Percentiles rank a stretch among this genome's conserved stretches.
Conservation (phyloP, 1,139 yeast genomes). For the Nadsonia commutata region DNA sequence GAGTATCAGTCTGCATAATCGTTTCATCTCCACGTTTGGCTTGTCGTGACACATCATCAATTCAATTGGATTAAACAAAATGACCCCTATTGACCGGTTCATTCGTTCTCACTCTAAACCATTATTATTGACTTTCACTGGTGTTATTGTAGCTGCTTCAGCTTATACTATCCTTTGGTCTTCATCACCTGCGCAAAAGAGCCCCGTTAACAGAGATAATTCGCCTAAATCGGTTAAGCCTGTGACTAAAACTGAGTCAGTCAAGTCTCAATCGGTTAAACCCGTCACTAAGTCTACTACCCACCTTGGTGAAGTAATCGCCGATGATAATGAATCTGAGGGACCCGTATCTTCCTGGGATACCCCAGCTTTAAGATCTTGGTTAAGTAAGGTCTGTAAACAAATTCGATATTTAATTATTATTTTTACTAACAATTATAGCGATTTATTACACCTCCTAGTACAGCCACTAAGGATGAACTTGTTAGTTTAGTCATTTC, state of each 20-base stretch:
- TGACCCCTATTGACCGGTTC: constrained; percentile 13
- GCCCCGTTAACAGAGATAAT: too few species aligned
- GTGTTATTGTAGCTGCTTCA: constrained; percentile 16
- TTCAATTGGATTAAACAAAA: constrained; percentile 1
- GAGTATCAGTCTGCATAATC: too few species aligned
- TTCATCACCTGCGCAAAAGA: too few species aligned
- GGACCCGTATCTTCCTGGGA: constrained; percentile 8
- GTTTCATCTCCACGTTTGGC: too few species aligned
- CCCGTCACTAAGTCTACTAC: too few species aligned
- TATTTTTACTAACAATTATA: not conserved
- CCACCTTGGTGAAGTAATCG: too few species aligned
- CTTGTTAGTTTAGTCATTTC: constrained; percentile 7
- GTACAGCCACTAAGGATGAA: constrained; percentile 6
- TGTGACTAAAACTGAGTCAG: too few species aligned
- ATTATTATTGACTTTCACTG: constrained; percentile 15
- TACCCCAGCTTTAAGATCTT: constrained; percentile 4
- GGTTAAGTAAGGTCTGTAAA: constrained; percentile 7
- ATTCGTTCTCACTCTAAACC: constrained; percentile 11
- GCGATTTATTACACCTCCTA: constrained; percentile 9
- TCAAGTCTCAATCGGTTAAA: too few species aligned
- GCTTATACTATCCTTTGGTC: constrained; percentile 12
- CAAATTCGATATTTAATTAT: not conserved
- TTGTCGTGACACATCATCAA: too few species aligned
- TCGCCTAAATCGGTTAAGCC: too few species aligned
- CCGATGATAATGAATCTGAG: too few species aligned